Percentiles rank a stretch among this genome's conserved stretches.
These are phyloP conservation scores for Fusarium sambucinum DNA, from an alignment of 2,329 filamentous ascomycete genomes.

Conservation along the genomic window DNA sequence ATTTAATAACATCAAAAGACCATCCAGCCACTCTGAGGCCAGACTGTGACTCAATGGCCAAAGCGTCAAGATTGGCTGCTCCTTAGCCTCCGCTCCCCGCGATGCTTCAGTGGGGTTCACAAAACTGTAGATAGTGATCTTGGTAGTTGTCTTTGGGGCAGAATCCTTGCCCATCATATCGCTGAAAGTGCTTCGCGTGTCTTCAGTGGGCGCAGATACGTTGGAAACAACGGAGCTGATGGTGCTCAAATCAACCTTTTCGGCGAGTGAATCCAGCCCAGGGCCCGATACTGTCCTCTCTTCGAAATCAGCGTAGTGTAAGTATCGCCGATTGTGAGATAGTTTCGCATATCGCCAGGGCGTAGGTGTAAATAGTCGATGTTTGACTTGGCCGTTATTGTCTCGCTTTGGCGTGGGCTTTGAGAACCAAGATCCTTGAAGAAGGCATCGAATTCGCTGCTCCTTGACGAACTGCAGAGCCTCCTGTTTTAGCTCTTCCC, in stretches of 20 bases:
- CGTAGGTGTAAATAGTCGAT: constrained; percentile 62
- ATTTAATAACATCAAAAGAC: constrained; percentile 91
- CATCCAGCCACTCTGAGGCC: constrained; percentile 97
- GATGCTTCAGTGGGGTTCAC: constrained; percentile 56
- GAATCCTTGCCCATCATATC: constrained; percentile 56
- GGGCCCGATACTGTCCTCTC: constrained; percentile 74
- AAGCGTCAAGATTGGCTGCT: constrained; percentile 83
- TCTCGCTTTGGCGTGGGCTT: constrained; percentile 59
- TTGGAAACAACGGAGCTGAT: constrained; percentile 96
- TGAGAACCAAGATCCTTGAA: constrained; percentile 90
- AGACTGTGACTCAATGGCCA: constrained; percentile 83
- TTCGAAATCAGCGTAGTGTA: constrained; percentile 91
- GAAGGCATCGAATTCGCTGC: constrained; percentile 89
- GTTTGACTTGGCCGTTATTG: constrained; percentile 51
- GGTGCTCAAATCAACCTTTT: constrained; percentile 87
- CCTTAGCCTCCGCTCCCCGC: constrained; percentile 59
- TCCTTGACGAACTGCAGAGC: constrained; percentile 97
- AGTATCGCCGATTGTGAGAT: constrained; percentile 88
- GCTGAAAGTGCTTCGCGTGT: constrained; percentile 60
- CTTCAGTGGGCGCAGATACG: constrained; percentile 75
- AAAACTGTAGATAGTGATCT: constrained; percentile 91
- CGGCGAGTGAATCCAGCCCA: constrained; percentile 76
- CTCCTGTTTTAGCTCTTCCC: constrained; percentile 90
- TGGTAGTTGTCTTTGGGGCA: constrained; percentile 72
- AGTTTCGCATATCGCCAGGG: constrained; percentile 87